Evolutionary conservation across 2,329 filamentous ascomycete genomes (phyloP).

Genomic region (Aureobasidium subglaciale): DNA sequence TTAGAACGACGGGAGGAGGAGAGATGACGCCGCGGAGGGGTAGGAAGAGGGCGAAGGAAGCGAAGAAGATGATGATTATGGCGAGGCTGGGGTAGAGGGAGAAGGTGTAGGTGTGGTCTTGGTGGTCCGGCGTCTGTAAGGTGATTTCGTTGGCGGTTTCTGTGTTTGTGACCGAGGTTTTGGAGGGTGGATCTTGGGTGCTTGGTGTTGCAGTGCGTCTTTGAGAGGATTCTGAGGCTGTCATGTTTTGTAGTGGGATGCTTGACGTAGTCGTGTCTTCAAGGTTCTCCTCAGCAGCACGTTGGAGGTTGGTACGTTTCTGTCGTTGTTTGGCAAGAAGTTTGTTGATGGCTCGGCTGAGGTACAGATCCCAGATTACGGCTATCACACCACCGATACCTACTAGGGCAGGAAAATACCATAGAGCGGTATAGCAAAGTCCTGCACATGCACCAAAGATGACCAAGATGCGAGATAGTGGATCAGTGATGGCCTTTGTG

Average conservation of each 20-base stretch:
- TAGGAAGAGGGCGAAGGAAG: slow-evolving; percentile 50
- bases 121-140: background rate
- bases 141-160: background rate
- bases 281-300: background rate
- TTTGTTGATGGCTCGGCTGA: background rate
- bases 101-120: background rate
- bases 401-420: slow-evolving; percentile 67
- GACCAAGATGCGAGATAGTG: slow-evolving; percentile 55
- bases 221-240: background rate
- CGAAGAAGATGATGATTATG: slow-evolving; percentile 13
- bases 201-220: background rate
- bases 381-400: slow-evolving; percentile 46
- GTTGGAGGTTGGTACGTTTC: background rate
- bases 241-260: background rate
- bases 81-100: background rate
- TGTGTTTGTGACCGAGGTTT: background rate
- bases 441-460: slow-evolving; percentile 57
- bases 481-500: slow-evolving; percentile 60
- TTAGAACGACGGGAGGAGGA: slow-evolving; percentile 42
- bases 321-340: background rate
- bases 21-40: slow-evolving; percentile 37
- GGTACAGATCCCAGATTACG: slow-evolving; percentile 46
- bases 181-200: background rate
- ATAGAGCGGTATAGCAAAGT: slow-evolving; percentile 62
- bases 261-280: background rate